Percentiles rank a stretch among this genome's conserved stretches.
Evolutionary conservation across 2,329 filamentous ascomycete species (phyloP).

Genomic region (Aureobasidium sp.): DNA sequence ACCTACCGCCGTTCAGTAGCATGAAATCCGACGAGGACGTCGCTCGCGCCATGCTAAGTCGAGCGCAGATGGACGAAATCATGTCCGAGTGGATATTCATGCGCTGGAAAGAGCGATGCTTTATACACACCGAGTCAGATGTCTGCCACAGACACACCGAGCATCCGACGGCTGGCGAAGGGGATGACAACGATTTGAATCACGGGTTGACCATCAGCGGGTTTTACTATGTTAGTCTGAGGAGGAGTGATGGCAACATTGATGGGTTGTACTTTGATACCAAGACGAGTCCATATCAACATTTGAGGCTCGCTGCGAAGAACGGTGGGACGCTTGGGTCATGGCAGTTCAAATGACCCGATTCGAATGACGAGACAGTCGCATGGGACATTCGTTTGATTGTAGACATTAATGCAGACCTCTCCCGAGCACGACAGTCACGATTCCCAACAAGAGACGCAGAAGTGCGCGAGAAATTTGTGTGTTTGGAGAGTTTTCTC

Average conservation of each 20-base stretch:
- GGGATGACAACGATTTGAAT: slow-evolving; percentile 26
- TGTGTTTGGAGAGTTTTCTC: slow-evolving; percentile 4
- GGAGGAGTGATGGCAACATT: slow-evolving; percentile 39
- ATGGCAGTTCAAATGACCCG: slow-evolving; percentile 33
- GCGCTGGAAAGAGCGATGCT: slow-evolving; percentile 51
- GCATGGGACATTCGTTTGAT: not conserved
- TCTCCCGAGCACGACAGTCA: not conserved
- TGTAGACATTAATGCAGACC: not conserved
- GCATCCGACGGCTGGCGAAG: slow-evolving; percentile 18
- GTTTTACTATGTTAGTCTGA: slow-evolving; percentile 48
- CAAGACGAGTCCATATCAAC: slow-evolving; percentile 48
- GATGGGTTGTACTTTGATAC: slow-evolving; percentile 51
- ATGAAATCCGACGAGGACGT: slow-evolving; percentile 33
- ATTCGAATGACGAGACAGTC: not conserved
- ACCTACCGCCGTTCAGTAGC: slow-evolving; percentile 33
- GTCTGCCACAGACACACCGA: slow-evolving; percentile 16
- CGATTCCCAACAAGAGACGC: not conserved
- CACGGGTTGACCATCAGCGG: slow-evolving; percentile 47
- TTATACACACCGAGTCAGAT: slow-evolving; percentile 32
- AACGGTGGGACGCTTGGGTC: slow-evolving; percentile 30
- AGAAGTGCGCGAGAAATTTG: too few species aligned
- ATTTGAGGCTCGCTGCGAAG: slow-evolving; percentile 38
- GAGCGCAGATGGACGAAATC: slow-evolving; percentile 32
- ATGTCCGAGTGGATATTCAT: slow-evolving; percentile 47
- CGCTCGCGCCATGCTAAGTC: slow-evolving; percentile 38